A percentile compares a stretch with the other conserved stretches of the same genome.
Evolutionary conservation across 1,284 basidiomycete species (phyloP).

Genomic region (Cryptococcus sp.): DNA sequence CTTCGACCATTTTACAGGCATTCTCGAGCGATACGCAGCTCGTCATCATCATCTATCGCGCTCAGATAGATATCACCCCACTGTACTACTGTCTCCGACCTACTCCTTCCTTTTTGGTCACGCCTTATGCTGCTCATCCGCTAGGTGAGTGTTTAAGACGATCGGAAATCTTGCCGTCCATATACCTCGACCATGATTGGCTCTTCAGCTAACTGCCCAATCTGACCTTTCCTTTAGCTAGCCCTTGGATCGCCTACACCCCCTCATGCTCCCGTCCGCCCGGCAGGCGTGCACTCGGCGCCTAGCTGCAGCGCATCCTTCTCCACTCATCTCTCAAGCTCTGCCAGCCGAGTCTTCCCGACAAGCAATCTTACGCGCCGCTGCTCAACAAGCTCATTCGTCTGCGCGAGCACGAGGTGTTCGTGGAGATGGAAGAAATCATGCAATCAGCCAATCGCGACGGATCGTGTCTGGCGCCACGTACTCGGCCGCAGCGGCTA

Average conservation of each 20-base stretch:
- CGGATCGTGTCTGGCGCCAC: conserved; percentile 8
- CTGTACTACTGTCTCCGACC: too few relatives aligned
- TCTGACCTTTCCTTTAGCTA: neutral
- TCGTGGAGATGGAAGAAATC: neutral
- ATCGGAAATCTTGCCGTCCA: neutral
- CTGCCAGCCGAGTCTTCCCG: conserved; percentile 38
- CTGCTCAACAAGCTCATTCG: neutral
- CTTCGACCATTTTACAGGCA: too few relatives aligned
- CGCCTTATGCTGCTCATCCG: too few relatives aligned
- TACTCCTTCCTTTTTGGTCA: too few relatives aligned
- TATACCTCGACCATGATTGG: conserved; percentile 13
- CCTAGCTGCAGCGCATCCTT: neutral
- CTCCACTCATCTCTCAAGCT: conserved; percentile 12
- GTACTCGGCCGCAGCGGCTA: conserved; percentile 12
- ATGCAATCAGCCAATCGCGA: neutral
- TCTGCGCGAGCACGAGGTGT: conserved; percentile 2
- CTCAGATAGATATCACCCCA: too few relatives aligned
- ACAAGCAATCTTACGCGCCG: conserved; percentile 27
- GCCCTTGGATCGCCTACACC: neutral
- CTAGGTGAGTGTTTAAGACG: conserved; percentile 1
- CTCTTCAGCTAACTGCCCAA: neutral
- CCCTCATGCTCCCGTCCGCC: conserved; percentile 28
- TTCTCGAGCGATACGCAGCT: too few relatives aligned
- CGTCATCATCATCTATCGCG: too few relatives aligned
- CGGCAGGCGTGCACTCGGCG: conserved; percentile 24